Evolutionary conservation across 345 rosid genomes (phyloP).

Genomic region (Rhodamnia rubescens): DNA sequence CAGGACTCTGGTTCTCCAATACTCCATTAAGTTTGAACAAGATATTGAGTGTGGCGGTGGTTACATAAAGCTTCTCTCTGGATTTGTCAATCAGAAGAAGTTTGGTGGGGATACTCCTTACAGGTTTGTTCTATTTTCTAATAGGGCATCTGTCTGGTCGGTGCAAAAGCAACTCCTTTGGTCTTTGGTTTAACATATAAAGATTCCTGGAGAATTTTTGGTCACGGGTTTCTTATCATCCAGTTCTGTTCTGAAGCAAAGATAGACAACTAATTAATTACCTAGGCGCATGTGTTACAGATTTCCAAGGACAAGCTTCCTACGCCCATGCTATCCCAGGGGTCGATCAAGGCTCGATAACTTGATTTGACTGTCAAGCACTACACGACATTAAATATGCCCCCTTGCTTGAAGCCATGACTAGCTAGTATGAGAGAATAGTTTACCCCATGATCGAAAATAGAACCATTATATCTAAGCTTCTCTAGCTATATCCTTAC

Average conservation of each 20-base stretch:
- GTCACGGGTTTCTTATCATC: neutral
- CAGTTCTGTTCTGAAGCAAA: neutral
- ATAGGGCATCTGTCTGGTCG: neutral
- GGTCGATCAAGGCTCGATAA: neutral
- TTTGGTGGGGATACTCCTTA: conserved; percentile 98
- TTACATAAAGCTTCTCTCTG: conserved; percentile 85
- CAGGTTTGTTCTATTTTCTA: conserved; percentile 30
- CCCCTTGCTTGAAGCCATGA: neutral
- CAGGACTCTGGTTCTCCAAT: conserved; percentile 78
- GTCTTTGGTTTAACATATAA: neutral
- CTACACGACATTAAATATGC: neutral
- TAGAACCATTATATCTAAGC: neutral
- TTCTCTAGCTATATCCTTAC: neutral
- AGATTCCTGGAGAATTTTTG: neutral
- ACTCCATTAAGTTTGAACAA: conserved; percentile 79
- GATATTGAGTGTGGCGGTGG: conserved; percentile 97
- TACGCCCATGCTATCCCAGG: neutral
- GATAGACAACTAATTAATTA: neutral
- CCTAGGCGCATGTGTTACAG: neutral
- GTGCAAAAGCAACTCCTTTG: neutral
- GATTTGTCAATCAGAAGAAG: conserved; percentile 90
- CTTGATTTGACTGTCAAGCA: neutral
- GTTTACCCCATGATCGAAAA: neutral
- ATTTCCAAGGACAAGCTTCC: neutral
- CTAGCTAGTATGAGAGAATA: neutral